Percentiles rank a stretch among this genome's conserved stretches.
phyloP scores from a whole-genome alignment of 805 yeast genomes.

The Candida hungchunana region DNA sequence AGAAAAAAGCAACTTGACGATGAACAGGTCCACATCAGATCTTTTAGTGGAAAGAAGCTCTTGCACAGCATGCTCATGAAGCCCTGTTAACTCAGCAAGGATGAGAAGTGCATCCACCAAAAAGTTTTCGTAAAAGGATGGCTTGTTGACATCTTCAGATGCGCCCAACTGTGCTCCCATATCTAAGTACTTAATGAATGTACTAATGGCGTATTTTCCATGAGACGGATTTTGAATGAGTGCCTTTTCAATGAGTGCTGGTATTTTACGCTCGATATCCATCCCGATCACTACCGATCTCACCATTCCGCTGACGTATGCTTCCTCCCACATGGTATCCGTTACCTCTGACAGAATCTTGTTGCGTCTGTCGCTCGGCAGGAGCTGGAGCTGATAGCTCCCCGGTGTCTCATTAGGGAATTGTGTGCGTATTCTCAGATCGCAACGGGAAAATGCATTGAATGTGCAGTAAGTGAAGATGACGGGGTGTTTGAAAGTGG shows the following conservation, averaged over 20 bases:
- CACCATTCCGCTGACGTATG: constrained; percentile 53
- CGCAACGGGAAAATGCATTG: constrained; percentile 67
- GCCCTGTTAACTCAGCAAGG: constrained; percentile 34
- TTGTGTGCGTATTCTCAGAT: constrained; percentile 61
- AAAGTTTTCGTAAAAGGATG: constrained; percentile 59
- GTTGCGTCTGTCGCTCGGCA: constrained; percentile 34
- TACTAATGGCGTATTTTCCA: constrained; percentile 13
- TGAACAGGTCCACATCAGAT: constrained; percentile 27
- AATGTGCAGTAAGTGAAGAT: constrained; percentile 57
- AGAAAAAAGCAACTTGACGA: constrained; percentile 29
- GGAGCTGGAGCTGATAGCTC: constrained; percentile 27
- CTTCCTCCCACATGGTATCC: constrained; percentile 51
- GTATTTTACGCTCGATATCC: constrained; percentile 50
- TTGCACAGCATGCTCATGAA: constrained; percentile 37
- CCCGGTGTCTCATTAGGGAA: constrained; percentile 44
- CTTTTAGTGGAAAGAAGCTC: constrained; percentile 27
- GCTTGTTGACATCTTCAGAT: constrained; percentile 57
- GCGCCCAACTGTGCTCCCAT: constrained; percentile 65
- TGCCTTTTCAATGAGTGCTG: constrained; percentile 53
- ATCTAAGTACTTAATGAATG: constrained; percentile 18
- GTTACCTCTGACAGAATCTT: constrained; percentile 31
- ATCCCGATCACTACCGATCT: constrained; percentile 50
- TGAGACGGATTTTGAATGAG: constrained; percentile 22
- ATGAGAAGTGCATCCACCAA: constrained; percentile 67
- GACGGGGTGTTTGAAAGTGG: constrained; percentile 24